Evolutionary conservation across 805 yeast genomes (phyloP).

Genomic region (Kuraishia ogatae): DNA sequence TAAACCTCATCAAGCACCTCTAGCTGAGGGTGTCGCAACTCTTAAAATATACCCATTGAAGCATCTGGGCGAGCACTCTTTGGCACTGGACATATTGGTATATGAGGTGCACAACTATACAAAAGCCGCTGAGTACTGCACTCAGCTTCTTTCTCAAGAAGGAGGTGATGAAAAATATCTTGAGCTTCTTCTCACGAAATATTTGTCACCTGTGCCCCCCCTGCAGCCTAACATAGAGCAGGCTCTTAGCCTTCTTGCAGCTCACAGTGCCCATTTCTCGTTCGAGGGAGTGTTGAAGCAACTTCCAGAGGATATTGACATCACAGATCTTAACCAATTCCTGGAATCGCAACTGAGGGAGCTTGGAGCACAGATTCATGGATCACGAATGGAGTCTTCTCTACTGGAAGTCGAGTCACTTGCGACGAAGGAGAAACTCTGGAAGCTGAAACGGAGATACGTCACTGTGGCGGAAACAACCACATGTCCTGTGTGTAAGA

Average conservation of each 20-base stretch:
- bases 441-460: constrained; percentile 26
- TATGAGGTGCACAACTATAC: constrained; percentile 46
- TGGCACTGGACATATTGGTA: constrained; percentile 54
- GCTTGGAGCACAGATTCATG: constrained; percentile 29
- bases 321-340: constrained; percentile 32
- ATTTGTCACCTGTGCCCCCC: constrained; percentile 14
- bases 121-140: constrained; percentile 56
- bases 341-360: constrained; percentile 35
- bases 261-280: constrained; percentile 32
- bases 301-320: constrained; percentile 42
- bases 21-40: constrained; percentile 10
- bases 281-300: constrained; percentile 30
- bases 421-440: constrained; percentile 34
- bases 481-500: constrained; percentile 53
- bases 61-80: constrained; percentile 50
- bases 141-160: constrained; percentile 28
- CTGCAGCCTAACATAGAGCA: neutral
- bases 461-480: constrained; percentile 31
- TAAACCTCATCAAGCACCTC: constrained; percentile 12
- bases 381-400: constrained; percentile 33
- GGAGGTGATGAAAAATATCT: constrained; percentile 36
- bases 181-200: constrained; percentile 38
- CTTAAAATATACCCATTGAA: constrained; percentile 51
- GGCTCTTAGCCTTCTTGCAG: constrained; percentile 30
- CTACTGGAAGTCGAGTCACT: constrained; percentile 46